Evolutionary conservation across 2,329 filamentous ascomycete genomes (phyloP).

Genomic region (Escovopsis sp.): DNA sequence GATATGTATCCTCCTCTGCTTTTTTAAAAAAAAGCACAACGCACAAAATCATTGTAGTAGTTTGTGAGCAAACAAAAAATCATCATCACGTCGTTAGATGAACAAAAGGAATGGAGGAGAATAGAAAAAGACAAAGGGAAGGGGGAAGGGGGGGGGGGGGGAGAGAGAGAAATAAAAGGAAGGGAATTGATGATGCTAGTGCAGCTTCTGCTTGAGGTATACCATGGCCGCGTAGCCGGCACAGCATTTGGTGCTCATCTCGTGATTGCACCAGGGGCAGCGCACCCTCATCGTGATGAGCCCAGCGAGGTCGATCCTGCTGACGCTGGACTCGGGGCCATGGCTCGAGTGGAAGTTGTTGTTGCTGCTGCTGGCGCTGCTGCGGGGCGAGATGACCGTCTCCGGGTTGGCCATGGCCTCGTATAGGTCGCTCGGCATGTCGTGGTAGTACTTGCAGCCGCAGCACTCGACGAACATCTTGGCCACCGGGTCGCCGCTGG

Average conservation of each 20-base stretch:
- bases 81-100: too few species aligned
- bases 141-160: background rate
- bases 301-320: conserved; percentile 34
- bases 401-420: conserved; percentile 49
- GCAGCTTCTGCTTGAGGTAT: conserved; percentile 48
- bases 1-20: too few species aligned
- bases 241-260: conserved; percentile 55
- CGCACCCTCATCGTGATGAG: conserved; percentile 46
- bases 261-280: conserved; percentile 59
- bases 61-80: too few species aligned
- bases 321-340: too few species aligned
- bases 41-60: too few species aligned
- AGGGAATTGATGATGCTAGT: conserved; percentile 18
- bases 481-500: conserved; percentile 29
- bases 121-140: background rate
- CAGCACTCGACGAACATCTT: conserved; percentile 55
- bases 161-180: background rate
- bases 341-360: too few species aligned
- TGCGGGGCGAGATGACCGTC: conserved; percentile 33
- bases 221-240: conserved; percentile 53
- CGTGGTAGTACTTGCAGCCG: conserved; percentile 48
- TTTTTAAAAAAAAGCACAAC: too few species aligned
- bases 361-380: conserved; percentile 9
- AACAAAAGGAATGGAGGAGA: too few species aligned
- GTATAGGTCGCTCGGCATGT: conserved; percentile 50